Evolutionary conservation across 2,329 filamentous ascomycete genomes (phyloP).

Genomic region (Xylaria polymorpha): DNA sequence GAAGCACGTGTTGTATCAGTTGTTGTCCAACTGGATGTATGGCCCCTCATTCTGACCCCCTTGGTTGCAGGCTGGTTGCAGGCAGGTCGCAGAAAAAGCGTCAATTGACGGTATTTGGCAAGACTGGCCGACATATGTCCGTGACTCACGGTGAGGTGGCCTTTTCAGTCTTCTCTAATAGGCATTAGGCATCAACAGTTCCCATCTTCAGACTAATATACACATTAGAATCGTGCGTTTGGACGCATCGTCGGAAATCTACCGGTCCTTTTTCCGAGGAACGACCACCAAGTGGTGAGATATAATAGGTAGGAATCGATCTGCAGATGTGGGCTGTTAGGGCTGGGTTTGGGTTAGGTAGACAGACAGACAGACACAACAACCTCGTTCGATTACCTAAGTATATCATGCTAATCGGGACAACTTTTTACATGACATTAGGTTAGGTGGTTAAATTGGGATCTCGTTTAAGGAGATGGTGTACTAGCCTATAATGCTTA

Average conservation of each 20-base stretch:
- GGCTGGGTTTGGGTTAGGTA: conserved; percentile 32
- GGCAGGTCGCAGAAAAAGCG: conserved; percentile 28
- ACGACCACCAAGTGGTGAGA: conserved; percentile 7
- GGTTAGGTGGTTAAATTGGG: not conserved
- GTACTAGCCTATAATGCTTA: not conserved
- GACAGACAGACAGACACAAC: not conserved
- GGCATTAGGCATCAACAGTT: conserved; percentile 31
- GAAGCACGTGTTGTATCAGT: conserved; percentile 5
- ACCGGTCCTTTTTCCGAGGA: not conserved
- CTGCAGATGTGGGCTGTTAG: conserved; percentile 34
- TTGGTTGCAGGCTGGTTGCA: conserved; percentile 31
- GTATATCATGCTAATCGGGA: conserved; percentile 10
- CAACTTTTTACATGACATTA: conserved; percentile 16
- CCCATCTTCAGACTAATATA: conserved; percentile 3
- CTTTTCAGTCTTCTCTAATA: conserved; percentile 9
- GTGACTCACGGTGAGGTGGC: conserved; percentile 40
- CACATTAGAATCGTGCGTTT: conserved; percentile 8
- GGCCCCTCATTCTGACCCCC: conserved; percentile 17
- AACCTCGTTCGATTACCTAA: conserved; percentile 11
- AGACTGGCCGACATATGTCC: conserved; percentile 23
- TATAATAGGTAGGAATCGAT: conserved; percentile 17
- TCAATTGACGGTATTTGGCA: not conserved
- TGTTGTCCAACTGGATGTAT: conserved; percentile 13
- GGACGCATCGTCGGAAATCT: conserved; percentile 4
- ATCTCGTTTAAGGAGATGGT: not conserved